These are phyloP conservation scores for Hibiscus trionum DNA, from an alignment of 345 rosid genomes.

Conservation along the genomic window DNA sequence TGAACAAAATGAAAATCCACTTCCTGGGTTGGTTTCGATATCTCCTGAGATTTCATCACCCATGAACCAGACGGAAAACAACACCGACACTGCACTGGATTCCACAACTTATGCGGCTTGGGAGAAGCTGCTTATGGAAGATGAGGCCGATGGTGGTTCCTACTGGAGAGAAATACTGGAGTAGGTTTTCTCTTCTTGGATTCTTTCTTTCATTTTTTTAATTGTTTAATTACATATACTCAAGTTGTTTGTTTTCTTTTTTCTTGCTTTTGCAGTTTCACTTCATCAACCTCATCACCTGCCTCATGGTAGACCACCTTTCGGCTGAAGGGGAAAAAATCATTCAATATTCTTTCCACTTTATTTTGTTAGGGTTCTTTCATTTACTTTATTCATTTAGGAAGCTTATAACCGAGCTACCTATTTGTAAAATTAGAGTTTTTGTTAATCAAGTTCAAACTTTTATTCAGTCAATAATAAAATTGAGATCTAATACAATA, in stretches of 20 bases:
- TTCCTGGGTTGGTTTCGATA: conserved; percentile 36
- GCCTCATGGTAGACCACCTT: conserved; percentile 32
- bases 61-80: conserved; percentile 10
- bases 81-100: background rate
- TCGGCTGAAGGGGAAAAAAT: background rate
- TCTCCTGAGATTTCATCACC: conserved; percentile 24
- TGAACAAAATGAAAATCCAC: conserved; percentile 26
- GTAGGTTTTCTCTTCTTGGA: conserved; percentile 20
- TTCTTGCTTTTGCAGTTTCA: conserved; percentile 28
- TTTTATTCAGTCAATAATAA: too few relatives aligned
- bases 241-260: background rate
- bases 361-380: conserved; percentile 4
- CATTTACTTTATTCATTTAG: conserved; percentile 16
- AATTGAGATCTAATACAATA: background rate
- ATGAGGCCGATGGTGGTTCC: conserved; percentile 45
- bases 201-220: background rate
- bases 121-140: conserved; percentile 54
- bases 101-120: conserved; percentile 34
- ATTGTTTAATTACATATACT: background rate
- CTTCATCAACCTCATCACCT: conserved; percentile 28
- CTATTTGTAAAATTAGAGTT: background rate
- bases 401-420: conserved; percentile 7
- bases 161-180: conserved; percentile 64
- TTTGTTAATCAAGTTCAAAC: background rate
- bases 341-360: background rate